phyloP scores from a whole-genome alignment of 1,284 basidiomycete genomes.

The Anthracocystis setariae region DNA sequence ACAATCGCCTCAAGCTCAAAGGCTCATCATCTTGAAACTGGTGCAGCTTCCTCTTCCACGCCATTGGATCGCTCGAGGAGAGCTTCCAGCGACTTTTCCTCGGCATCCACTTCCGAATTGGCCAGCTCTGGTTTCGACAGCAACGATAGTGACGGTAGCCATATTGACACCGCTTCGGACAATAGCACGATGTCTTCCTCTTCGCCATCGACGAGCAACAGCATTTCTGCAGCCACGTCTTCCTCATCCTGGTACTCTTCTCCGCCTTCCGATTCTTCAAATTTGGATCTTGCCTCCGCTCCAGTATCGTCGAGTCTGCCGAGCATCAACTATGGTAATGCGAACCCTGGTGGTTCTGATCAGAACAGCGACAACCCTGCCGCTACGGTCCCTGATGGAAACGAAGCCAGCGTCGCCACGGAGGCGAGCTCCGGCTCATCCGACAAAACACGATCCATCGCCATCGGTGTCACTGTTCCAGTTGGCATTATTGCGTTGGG shows the following conservation, averaged over 20 bases:
- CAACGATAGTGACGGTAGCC: neutral
- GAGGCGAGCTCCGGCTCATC: neutral
- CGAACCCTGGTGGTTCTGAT: neutral
- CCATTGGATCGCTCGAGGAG: neutral
- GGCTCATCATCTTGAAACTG: no score
- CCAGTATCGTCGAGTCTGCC: neutral
- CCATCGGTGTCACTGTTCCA: slow-evolving; percentile 18
- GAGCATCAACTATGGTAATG: neutral
- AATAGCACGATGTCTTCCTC: neutral
- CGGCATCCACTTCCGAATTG: neutral
- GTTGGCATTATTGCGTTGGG: slow-evolving; percentile 21
- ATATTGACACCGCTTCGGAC: neutral
- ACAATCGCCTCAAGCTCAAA: neutral
- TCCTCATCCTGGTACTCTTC: neutral
- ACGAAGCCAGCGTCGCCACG: neutral
- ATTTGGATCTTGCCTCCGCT: no score
- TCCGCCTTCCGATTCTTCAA: neutral
- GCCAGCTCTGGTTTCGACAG: neutral
- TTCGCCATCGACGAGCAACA: neutral
- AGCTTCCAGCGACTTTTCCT: neutral
- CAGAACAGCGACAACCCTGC: neutral
- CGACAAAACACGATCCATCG: slow-evolving; percentile 5
- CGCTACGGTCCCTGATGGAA: neutral
- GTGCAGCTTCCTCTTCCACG: no score
- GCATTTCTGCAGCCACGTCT: neutral